A percentile compares a stretch with the other conserved stretches of the same genome.
These are phyloP conservation scores for Kodamaea laetipori DNA, from an alignment of 805 yeast species.

Conservation along the genomic window DNA sequence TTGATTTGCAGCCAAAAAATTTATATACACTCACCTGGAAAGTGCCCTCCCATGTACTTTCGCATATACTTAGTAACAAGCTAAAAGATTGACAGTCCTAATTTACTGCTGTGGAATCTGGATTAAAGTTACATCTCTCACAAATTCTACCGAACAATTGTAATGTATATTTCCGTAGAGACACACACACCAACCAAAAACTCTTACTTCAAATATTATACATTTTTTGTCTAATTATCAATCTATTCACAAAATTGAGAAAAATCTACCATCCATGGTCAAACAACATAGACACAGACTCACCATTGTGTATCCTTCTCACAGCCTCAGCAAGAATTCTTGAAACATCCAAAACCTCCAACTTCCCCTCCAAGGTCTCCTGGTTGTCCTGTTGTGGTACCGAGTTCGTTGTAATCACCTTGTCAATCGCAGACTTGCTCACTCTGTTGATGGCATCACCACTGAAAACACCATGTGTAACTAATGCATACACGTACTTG, in stretches of 20 bases:
- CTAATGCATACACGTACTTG: constrained; percentile 76
- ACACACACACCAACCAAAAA: too few relatives aligned
- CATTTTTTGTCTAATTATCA: too few relatives aligned
- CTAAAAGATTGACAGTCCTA: too few relatives aligned
- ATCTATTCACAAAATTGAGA: neutral
- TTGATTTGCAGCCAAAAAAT: too few relatives aligned
- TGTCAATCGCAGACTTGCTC: constrained; percentile 69
- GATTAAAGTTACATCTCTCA: too few relatives aligned
- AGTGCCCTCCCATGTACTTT: too few relatives aligned
- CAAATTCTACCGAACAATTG: too few relatives aligned
- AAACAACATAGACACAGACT: constrained; percentile 88
- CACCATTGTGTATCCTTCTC: constrained; percentile 96
- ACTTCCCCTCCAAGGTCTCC: constrained; percentile 52
- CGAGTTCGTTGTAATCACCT: constrained; percentile 84
- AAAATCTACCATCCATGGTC: constrained; percentile 66
- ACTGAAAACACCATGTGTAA: constrained; percentile 90
- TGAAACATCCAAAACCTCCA: constrained; percentile 86
- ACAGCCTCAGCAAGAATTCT: constrained; percentile 91
- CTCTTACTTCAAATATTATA: too few relatives aligned
- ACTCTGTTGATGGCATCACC: constrained; percentile 86
- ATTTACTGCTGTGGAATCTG: too few relatives aligned
- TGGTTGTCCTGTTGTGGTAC: constrained; percentile 77
- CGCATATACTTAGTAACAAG: too few relatives aligned
- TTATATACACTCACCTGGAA: too few relatives aligned
- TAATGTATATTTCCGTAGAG: too few relatives aligned